Evolutionary conservation across 148 eudicot genomes (phyloP).

Genomic region (Vaccinium vitisidaea): DNA sequence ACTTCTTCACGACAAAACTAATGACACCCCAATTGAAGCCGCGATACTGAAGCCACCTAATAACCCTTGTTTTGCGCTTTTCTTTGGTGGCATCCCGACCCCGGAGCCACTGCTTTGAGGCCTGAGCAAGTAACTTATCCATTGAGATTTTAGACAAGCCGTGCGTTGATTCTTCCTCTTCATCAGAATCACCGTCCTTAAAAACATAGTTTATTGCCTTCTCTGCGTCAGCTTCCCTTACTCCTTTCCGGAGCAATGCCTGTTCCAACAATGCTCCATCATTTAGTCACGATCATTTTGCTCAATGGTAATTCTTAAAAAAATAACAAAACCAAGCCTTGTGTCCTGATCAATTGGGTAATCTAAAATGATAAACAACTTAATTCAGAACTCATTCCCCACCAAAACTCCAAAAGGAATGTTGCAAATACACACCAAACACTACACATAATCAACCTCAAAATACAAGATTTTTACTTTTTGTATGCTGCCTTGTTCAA

Average conservation of each 20-base stretch:
- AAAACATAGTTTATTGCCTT: conserved; percentile 75
- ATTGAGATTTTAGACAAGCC: conserved; percentile 42
- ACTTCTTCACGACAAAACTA: conserved; percentile 55
- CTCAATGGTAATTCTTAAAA: neutral
- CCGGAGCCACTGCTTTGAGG: conserved; percentile 77
- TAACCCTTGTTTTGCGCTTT: conserved; percentile 64
- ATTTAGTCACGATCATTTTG: conserved; percentile 9
- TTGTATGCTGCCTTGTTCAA: neutral
- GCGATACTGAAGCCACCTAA: conserved; percentile 93
- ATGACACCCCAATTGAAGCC: conserved; percentile 80
- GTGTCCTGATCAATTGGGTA: neutral
- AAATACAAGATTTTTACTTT: neutral
- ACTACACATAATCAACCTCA: neutral
- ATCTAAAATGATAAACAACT: neutral
- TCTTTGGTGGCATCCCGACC: conserved; percentile 47
- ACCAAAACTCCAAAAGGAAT: neutral
- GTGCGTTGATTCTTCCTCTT: conserved; percentile 37
- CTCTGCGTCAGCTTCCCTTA: conserved; percentile 50
- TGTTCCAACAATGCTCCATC: conserved; percentile 32
- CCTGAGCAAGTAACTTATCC: conserved; percentile 61
- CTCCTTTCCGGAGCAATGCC: conserved; percentile 73
- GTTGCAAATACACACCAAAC: neutral
- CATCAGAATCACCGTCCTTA: conserved; percentile 45
- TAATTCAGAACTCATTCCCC: neutral
- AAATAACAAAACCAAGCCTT: neutral